A percentile compares a stretch with the other conserved stretches of the same genome.
Evolutionary conservation across 164 flowering plant genomes (phyloP).

Genomic region (Vitis labrusca): DNA sequence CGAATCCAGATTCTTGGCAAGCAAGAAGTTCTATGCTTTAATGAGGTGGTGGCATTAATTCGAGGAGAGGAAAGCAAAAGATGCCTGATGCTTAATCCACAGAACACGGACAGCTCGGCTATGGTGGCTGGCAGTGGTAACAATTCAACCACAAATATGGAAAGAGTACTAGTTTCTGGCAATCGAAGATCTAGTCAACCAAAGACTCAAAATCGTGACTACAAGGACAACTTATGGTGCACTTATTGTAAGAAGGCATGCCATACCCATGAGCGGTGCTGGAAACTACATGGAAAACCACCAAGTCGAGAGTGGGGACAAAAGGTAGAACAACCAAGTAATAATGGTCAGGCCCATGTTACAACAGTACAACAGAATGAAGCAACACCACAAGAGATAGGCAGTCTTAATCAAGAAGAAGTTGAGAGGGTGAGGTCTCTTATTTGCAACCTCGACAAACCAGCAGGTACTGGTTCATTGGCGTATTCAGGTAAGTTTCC

Average conservation of each 20-base stretch:
- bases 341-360: neutral
- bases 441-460: neutral
- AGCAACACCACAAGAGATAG: neutral
- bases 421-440: conserved; percentile 4
- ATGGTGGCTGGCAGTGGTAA: neutral
- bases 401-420: neutral
- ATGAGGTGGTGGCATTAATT: neutral
- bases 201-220: no score
- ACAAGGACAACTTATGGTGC: neutral
- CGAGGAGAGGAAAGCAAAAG: neutral
- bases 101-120: neutral
- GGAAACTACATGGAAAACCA: conserved; percentile 5
- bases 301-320: neutral
- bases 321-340: neutral
- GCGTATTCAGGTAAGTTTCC: no score
- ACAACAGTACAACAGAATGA: neutral
- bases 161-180: neutral
- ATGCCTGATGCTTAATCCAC: neutral
- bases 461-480: no score
- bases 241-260: conserved; percentile 1
- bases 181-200: neutral
- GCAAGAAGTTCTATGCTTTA: no score
- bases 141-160: neutral
- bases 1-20: no score
- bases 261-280: neutral